Evolutionary conservation across 75 land plant genomes (phyloP).

Genomic region (Cryptomeria japonica): DNA sequence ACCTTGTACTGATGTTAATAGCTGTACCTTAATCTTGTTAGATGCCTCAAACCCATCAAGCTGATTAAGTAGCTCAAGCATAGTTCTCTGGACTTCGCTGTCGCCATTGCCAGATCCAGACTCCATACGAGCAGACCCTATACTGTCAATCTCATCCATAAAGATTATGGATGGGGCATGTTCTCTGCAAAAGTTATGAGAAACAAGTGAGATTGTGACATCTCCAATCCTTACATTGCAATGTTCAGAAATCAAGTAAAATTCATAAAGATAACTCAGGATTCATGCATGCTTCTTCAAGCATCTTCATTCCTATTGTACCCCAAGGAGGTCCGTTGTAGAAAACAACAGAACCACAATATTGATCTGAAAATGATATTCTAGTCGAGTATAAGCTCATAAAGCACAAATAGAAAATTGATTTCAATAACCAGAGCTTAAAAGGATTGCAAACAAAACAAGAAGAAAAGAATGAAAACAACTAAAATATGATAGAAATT

Average conservation of each 20-base stretch:
- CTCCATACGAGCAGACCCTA: conserved; percentile 97
- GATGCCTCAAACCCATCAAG: conserved; percentile 99
- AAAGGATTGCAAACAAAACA: too few relatives aligned
- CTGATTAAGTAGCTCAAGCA: conserved; percentile 97
- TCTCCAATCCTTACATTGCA: too few relatives aligned
- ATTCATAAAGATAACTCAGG: not conserved
- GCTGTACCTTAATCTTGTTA: conserved; percentile 83
- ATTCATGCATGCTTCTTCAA: not conserved
- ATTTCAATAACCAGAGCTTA: too few relatives aligned
- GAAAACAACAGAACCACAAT: not conserved
- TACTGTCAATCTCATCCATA: conserved; percentile 99
- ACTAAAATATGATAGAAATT: too few relatives aligned
- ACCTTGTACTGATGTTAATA: not conserved
- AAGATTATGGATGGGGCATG: conserved; percentile 99
- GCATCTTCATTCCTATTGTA: not conserved
- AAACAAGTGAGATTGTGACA: not conserved
- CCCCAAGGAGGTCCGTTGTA: not conserved
- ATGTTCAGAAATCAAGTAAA: not conserved
- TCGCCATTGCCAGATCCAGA: conserved; percentile 97
- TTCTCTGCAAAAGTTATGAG: conserved; percentile 50
- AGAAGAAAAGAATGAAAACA: too few relatives aligned
- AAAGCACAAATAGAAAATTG: too few relatives aligned
- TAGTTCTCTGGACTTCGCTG: conserved; percentile 97
- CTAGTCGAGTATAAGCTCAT: too few relatives aligned
- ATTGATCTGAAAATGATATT: not conserved